Conservation (phyloP, 108 stramenopile species). For the Fragilariopsis cylindrus region DNA sequence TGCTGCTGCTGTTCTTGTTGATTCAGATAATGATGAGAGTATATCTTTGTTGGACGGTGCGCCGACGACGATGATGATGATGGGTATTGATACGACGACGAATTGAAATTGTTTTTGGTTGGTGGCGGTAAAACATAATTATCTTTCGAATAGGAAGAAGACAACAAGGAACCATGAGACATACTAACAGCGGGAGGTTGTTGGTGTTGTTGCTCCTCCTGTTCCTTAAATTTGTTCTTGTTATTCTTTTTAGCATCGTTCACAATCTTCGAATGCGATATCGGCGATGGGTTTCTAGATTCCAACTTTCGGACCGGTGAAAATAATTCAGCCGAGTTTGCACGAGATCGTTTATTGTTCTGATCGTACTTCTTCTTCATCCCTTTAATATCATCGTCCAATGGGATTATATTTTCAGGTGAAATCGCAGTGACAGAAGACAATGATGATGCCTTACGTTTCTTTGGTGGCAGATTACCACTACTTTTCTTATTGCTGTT, state of each 20-base stretch:
- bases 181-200: neutral
- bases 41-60: neutral
- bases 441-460: neutral
- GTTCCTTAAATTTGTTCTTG: too few species aligned
- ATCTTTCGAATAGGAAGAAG: neutral
- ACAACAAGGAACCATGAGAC: constrained; percentile 4
- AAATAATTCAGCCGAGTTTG: neutral
- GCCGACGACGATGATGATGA: neutral
- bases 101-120: neutral
- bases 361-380: too few species aligned
- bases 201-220: too few species aligned
- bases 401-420: neutral
- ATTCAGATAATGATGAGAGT: neutral
- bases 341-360: neutral
- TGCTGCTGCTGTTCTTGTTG: constrained; percentile 12
- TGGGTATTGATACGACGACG: neutral
- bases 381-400: too few species aligned
- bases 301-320: constrained; percentile 23
- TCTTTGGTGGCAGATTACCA: too few species aligned
- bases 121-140: constrained; percentile 6
- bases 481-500: too few species aligned
- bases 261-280: neutral
- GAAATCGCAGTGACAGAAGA: neutral
- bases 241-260: neutral
- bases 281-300: constrained; percentile 20